Base-by-base conservation (phyloP, 768 basidiomycete genomes). In the Lactarius hengduanensis region DNA sequence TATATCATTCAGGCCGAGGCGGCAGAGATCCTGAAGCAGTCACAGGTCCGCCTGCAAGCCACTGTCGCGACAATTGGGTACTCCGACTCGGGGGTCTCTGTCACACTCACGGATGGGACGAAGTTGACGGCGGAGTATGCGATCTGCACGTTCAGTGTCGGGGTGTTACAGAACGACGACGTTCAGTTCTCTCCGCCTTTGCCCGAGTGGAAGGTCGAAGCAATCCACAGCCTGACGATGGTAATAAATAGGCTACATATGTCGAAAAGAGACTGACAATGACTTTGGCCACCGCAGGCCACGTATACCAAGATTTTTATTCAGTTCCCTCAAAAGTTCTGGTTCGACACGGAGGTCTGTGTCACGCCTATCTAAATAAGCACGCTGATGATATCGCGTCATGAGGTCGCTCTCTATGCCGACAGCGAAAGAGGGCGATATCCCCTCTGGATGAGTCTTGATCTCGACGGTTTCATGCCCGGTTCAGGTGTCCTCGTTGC, bases 91-190 rank as follows among this genome's bases (percentile, higher is more conserved):
- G 84, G 85, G 0, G 80, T 88, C 13, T 88, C 72, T 0, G 81
- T 90, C 26, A 77, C 77, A 30, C 63, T 64, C 9, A 54, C 57
- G 22, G 53, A 64, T 28, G 62, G 67, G 30, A 64, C 74, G 22
- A 75, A 41, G 1, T 69, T 88, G 15, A 75, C 71, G 10, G 59
- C 63, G 34, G 22, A 61, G 16, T 68, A 68, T 57, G 67, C 58
- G 34, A 68, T 68, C 59, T 83, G 82, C 68, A 89, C 88, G 0
- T 89, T 89, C 75, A 88, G 87, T 86, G 86, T 88, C 69, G 84
- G 80, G 69, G 71, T 88, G 74, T 34, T 64, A 53, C 66, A 67
- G 50, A 60, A 59, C 32, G 62, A 80, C 30, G 86, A 88, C 7
- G 66, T 59, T 26, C 20, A 1, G 20, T 89, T 88, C 65, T 68